Base-by-base conservation (phyloP, 257 asterid species). In the Gentiana macrophylla region DNA sequence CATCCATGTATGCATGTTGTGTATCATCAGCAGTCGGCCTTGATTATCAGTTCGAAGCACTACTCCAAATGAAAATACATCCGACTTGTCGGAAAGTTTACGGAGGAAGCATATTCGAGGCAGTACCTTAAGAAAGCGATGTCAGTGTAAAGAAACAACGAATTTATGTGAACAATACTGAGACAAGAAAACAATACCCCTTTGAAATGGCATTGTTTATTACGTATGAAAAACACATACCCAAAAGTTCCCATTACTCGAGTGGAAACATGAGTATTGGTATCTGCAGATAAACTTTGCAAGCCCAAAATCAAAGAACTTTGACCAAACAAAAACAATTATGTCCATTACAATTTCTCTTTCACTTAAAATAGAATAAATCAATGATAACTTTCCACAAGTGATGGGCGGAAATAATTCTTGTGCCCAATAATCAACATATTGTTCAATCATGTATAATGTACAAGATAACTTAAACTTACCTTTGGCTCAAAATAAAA, bases 201-300 rank as follows among this genome's bases (percentile, higher is more conserved):
- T 15, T 15, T 15, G 24, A 15, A 15, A 15, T 15, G 24, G 24
- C 24, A 15, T 15, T 15, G 24, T 15, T 15, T 15, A 15, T 15
- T 15, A 0, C 0, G 24, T 15, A 15, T 15, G 24, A 15, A 15
- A 15, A 15, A 15, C 24, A 15, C 67, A 49, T 80, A 89, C 97
- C 97, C 97, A 41, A 89, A 83, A 56, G 97, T 89, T 69, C 97
- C 97, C 97, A 89, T 89, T 60, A 89, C 95, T 53, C 97, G 74
- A 6, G 97, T 89, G 38, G 97, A 89, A 54, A 89, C 93, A 47
- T 89, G 97, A 63, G 95, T 89, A 62, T 86, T 79, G 64, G 62
- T 61, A 53, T 86, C 97, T 52, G 87, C 3, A 72, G 49, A 86
- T 13, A 35, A 86, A 48, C 76, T 78, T 89, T 36, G 97, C 95